Evolutionary conservation across 768 basidiomycete genomes (phyloP), one percentile per base, ranked within the genome.

Genomic region (Imleria badia): DNA sequence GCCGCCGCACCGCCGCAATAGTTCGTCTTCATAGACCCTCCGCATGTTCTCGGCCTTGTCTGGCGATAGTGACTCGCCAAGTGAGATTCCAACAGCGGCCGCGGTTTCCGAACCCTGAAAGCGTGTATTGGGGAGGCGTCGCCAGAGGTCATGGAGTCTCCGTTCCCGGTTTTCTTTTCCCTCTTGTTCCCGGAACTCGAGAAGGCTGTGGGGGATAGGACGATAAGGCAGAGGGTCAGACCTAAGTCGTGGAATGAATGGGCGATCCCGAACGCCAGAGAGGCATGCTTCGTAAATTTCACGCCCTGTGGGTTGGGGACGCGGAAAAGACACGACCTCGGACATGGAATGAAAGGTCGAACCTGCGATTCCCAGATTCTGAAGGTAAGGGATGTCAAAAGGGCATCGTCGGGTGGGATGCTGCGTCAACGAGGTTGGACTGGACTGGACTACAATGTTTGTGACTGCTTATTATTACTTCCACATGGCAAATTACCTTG

Each of bases 1-100:
- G 45, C 75, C 77, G 20, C 78, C 75, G 56, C 82, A 83, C 61
- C 75, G 75, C 44, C 77, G 75, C 52, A 87, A 73, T 39, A 97
- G 73, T 67, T 96, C 94, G 60, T 81, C 80, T 60, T 89, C 84
- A 73, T 96, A 96, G 72, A 84, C 79, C 44, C 77, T 80, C 62
- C 83, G 76, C 60, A 91, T 73, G 63, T 78, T 72, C 61, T 84
- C 80, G 15, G 86, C 91, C 53, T 79, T 67, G 64, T 83, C 81
- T 35, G 70, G 70, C 42, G 73, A 83, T 57, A 85, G 60, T 46
- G 53, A 45, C 59, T 63, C 60, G 51, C 60, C 52, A 50, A 41
- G 50, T 35, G 58, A 40, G 54, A 48, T 47, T 35, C 50, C 54
- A 20, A 54, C 58, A 22, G 55, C 59, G 33, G 47, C 66, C 57